Evolutionary conservation across 768 basidiomycete genomes (phyloP), one percentile per base, ranked within the genome.

Genomic region (Piloderma croceum): DNA sequence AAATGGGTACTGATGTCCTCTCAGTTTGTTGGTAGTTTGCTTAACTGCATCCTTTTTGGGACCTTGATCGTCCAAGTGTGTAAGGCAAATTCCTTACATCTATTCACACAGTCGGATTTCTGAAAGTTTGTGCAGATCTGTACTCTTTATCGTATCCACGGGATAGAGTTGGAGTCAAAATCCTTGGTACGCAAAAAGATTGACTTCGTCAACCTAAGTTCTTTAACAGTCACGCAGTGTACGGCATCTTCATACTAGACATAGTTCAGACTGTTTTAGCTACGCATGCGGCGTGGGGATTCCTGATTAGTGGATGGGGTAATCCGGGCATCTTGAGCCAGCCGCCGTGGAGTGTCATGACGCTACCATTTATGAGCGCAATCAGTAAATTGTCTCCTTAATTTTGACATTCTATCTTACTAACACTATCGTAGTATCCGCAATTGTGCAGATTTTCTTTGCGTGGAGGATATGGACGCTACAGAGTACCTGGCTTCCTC

Each of bases 381-480:
- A 36, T 42, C 7, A 13, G 41, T 42, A 38, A 32, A 24, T 15
- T 6, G 15, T 4, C 7, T 33, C 19, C 23, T 34, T 37, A 6
- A 17, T 13, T 18, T 22, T 33, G 13, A 12, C 22, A 15, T 11
- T 17, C 11, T 23, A 32, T 31, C 9, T 18, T 13, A 38, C 6
- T 7, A 37, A 36, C 7, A 18, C 18, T 10, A 23, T 6, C 9
- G 19, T 24, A 54, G 51, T 52, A 31, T 38, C 51, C 4, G 34
- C 39, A 13, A 37, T 51, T 3, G 46, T 50, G 23, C 55, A 57
- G 38, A 11, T 52, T 7, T 57, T 53, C 41, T 42, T 42, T 23
- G 27, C 27, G 27, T 29, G 27, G 27, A 29, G 27, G 15, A 29
- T 29, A 9, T 29, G 27, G 27, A 29, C 9, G 27, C 27, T 29